phyloP scores from a whole-genome alignment of 306 rosid species.

The Lotus japonicus region DNA sequence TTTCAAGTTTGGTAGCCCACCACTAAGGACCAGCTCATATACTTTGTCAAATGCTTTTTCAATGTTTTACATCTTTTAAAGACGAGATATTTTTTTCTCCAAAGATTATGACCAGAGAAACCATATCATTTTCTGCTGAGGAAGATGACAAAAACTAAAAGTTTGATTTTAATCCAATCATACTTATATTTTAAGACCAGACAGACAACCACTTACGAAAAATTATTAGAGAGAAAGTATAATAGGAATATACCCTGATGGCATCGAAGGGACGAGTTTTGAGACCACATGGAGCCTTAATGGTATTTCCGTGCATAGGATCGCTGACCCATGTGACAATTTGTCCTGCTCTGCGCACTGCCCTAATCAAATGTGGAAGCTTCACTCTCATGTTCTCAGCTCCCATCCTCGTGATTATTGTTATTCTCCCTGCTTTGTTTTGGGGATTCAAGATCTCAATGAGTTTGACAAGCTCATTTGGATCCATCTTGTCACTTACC shows the following conservation, averaged over 20 bases:
- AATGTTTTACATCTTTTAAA: too few relatives aligned
- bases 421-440: conserved; percentile 93
- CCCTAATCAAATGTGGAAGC: conserved; percentile 95
- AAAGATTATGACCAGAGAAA: conserved; percentile 2
- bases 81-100: neutral
- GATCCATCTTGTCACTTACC: conserved; percentile 98
- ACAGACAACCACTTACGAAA: neutral
- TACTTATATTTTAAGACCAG: neutral
- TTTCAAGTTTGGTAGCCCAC: conserved; percentile 21
- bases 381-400: conserved; percentile 99
- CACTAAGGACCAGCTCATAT: conserved; percentile 23
- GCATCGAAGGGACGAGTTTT: conserved; percentile 97
- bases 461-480: conserved; percentile 83
- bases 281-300: conserved; percentile 98
- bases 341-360: conserved; percentile 83
- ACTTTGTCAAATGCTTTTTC: neutral
- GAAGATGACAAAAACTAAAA: neutral
- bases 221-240: neutral
- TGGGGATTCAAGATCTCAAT: conserved; percentile 88
- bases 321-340: conserved; percentile 99
- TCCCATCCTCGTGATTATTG: conserved; percentile 91
- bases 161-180: neutral
- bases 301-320: conserved; percentile 99
- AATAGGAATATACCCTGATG: conserved; percentile 60
- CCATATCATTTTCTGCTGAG: neutral